Evolutionary conservation across 2,329 filamentous ascomycete species (phyloP).

Genomic region (Xylariaceae sp.): DNA sequence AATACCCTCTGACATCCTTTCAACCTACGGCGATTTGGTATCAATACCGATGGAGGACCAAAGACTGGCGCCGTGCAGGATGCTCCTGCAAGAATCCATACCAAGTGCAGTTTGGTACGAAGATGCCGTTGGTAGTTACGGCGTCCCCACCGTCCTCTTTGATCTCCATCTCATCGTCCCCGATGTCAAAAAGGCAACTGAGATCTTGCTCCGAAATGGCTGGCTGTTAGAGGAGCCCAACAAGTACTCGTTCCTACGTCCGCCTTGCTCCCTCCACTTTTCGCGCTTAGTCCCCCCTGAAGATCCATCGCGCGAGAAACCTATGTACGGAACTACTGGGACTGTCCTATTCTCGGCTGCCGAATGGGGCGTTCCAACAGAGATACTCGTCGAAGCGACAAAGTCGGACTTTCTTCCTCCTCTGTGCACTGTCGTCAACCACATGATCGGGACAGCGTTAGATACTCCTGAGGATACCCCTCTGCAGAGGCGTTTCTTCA

Average conservation of each 20-base stretch:
- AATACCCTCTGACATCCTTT: too few species aligned
- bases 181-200: slow-evolving; percentile 14
- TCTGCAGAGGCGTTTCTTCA: not conserved
- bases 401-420: not conserved
- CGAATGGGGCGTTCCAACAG: not conserved
- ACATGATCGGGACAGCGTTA: not conserved
- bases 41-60: not conserved
- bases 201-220: slow-evolving; percentile 8
- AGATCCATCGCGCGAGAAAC: not conserved
- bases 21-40: too few species aligned
- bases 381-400: not conserved
- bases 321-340: not conserved
- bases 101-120: slow-evolving; percentile 14
- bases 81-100: not conserved
- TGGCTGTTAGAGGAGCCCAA: slow-evolving; percentile 6
- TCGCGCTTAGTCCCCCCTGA: not conserved
- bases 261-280: not conserved
- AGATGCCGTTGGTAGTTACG: slow-evolving; percentile 18
- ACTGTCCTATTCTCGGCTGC: not conserved
- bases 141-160: slow-evolving; percentile 22
- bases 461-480: not conserved
- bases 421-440: not conserved
- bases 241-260: not conserved
- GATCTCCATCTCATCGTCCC: slow-evolving; percentile 17
- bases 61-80: not conserved